Conservation (phyloP, 108 stramenopile genomes). For the Nitzschia sp. region DNA sequence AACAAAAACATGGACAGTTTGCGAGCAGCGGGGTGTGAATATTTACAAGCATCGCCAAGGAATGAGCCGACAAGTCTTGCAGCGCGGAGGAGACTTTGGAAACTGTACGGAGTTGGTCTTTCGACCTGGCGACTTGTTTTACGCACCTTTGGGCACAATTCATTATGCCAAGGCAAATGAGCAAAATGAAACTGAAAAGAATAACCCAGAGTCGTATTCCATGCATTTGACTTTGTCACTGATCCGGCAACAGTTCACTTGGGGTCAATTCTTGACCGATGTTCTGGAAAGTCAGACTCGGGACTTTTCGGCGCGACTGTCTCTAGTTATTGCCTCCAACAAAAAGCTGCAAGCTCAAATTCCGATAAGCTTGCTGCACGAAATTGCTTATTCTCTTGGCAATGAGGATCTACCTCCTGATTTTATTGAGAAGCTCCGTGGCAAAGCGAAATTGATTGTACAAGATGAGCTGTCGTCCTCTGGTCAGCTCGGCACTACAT, state of each 20-base stretch:
- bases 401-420: neutral
- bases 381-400: neutral
- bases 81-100: slow-evolving; percentile 2
- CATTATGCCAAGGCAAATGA: neutral
- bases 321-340: neutral
- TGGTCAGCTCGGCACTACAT: neutral
- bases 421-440: neutral
- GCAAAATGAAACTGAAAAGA: neutral
- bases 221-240: slow-evolving; percentile 1
- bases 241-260: neutral
- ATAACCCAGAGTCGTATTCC: too few species aligned
- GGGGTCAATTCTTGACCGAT: neutral
- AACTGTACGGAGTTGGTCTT: neutral
- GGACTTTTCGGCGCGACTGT: neutral
- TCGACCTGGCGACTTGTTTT: neutral
- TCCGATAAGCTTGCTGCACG: neutral
- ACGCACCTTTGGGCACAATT: neutral
- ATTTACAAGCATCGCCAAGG: neutral
- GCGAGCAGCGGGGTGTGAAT: neutral
- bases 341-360: neutral
- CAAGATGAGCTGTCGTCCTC: neutral
- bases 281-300: neutral
- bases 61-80: neutral
- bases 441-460: neutral
- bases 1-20: neutral